A percentile compares a stretch with the other conserved stretches of the same genome.
Evolutionary conservation across 441 rosid genomes (phyloP).

Genomic region (Theobroma grandiflorum): DNA sequence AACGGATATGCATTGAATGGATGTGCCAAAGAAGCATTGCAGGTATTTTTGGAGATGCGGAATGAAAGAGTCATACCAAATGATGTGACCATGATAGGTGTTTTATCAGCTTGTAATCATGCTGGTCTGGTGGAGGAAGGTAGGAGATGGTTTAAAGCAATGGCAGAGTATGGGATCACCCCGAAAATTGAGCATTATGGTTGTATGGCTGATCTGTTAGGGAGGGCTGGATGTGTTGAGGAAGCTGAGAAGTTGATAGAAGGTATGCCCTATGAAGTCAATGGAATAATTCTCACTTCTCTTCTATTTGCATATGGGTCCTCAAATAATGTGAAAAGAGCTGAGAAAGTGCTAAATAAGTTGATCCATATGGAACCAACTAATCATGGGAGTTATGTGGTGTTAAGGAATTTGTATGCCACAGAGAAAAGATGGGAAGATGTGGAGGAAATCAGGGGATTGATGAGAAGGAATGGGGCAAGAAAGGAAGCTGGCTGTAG

Average conservation of each 20-base stretch:
- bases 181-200: constrained; percentile 64
- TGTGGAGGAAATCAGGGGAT: constrained; percentile 45
- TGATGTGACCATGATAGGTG: constrained; percentile 59
- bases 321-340: constrained; percentile 47
- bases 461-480: constrained; percentile 56
- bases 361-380: constrained; percentile 44
- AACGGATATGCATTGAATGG: constrained; percentile 65
- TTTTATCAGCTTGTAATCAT: constrained; percentile 67
- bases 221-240: constrained; percentile 54
- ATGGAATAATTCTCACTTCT: constrained; percentile 57
- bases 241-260: constrained; percentile 59
- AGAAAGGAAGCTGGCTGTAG: constrained; percentile 65
- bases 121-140: constrained; percentile 64
- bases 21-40: constrained; percentile 52
- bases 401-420: constrained; percentile 60
- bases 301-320: constrained; percentile 60
- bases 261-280: constrained; percentile 56
- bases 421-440: constrained; percentile 58
- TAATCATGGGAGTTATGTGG: constrained; percentile 57
- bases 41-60: constrained; percentile 46
- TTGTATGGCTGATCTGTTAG: constrained; percentile 61
- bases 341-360: constrained; percentile 47
- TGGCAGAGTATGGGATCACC: constrained; percentile 45
- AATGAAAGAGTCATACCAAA: constrained; percentile 47
- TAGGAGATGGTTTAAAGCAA: constrained; percentile 54